These are phyloP conservation scores for Neonectria magnoliae DNA, from an alignment of 2,329 filamentous ascomycete genomes.

Conservation along the genomic window DNA sequence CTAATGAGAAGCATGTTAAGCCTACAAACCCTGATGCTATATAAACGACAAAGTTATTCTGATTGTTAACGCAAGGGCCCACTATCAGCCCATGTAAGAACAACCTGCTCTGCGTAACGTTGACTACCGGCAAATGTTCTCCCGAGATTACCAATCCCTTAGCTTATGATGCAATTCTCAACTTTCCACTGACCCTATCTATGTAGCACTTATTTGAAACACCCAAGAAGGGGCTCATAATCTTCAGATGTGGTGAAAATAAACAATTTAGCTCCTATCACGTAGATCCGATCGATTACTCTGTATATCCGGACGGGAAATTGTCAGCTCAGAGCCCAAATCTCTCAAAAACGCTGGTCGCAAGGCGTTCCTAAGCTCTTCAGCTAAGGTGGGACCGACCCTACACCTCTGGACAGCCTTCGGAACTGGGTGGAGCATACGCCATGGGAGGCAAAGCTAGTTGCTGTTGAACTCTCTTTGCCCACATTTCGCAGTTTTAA, in stretches of 20 bases:
- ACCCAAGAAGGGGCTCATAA: not conserved
- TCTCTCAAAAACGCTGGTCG: not conserved
- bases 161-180: not conserved
- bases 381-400: not conserved
- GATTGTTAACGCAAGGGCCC: not conserved
- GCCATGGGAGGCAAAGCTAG: too few species aligned
- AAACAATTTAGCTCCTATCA: not conserved
- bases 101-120: too few species aligned
- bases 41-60: not conserved
- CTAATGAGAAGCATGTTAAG: not conserved
- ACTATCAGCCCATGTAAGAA: not conserved
- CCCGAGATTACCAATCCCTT: too few species aligned
- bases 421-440: too few species aligned
- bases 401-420: not conserved
- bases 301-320: not conserved
- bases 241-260: not conserved
- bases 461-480: too few species aligned
- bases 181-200: not conserved
- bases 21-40: not conserved
- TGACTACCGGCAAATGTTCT: too few species aligned
- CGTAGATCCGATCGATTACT: not conserved
- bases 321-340: not conserved
- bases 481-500: too few species aligned
- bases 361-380: not conserved
- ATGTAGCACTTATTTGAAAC: too few species aligned